Evolutionary conservation across 805 yeast genomes (phyloP), one percentile per base, ranked within the genome.

Genomic region (Danielia oregonensis): DNA sequence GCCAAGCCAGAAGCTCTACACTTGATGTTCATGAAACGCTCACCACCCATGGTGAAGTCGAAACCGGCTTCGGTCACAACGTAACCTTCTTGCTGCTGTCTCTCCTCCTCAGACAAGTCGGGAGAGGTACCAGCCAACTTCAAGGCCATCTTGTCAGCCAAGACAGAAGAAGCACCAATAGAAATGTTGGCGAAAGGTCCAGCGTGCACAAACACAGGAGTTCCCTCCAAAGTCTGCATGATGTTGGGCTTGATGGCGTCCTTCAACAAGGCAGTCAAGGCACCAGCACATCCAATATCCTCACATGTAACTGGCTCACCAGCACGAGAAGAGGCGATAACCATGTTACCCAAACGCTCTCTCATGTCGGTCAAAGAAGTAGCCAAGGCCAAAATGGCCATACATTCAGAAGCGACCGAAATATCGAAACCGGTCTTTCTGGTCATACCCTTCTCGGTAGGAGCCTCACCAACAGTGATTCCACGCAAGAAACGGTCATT

Each of bases 41-140:
- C 94, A 59, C 94, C 94, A 56, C 94, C 94, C 94, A 84, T 84
- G 33, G 93, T 84, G 70, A 84, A 84, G 61, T 84, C 94, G 64
- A 84, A 84, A 43, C 94, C 94, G 13, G 94, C 94, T 61, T 84
- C 94, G 30, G 94, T 84, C 35, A 84, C 82, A 42, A 84, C 94
- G 49, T 76, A 84, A 42, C 94, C 93, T 47, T 73, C 74, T 51
- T 73, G 74, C 36, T 70, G 69, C 32, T 63, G 51, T 52, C 68
- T 65, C 44, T 62, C 68, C 30, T 65, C 66, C 13, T 61, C 61
- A 16, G 65, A 42, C 44, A 67, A 59, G 35, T 61, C 65, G n/a
- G 74, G 58, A 11, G 74, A 68, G 19, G 79, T 72, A 60, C 91
- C 91, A 28, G 85, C 83, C 43, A 84, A 67, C 59, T 83, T 83